Percentiles rank a stretch among this genome's conserved stretches.
phyloP scores from a whole-genome alignment of 129 eudicot genomes.

The Flaveria linearis region DNA sequence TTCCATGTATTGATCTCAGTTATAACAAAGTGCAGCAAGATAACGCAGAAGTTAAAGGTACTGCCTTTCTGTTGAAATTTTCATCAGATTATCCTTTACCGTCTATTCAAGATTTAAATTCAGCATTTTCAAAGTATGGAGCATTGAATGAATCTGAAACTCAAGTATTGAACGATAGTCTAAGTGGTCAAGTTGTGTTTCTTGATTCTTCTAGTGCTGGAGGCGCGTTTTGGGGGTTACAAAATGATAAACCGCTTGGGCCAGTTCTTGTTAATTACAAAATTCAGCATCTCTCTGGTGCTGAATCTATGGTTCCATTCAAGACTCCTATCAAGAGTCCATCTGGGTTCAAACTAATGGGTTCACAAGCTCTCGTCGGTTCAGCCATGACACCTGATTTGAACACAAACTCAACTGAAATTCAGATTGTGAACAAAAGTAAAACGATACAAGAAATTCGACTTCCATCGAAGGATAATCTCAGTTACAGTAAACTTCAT shows the following conservation, averaged over 20 bases:
- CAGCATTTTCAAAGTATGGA: conserved; percentile 52
- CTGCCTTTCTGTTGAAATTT: conserved; percentile 53
- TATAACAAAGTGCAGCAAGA: conserved; percentile 35
- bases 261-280: conserved; percentile 52
- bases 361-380: conserved; percentile 14
- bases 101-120: conserved; percentile 41
- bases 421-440: conserved; percentile 28
- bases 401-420: conserved; percentile 47
- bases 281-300: conserved; percentile 38
- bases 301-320: conserved; percentile 20
- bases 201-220: conserved; percentile 46
- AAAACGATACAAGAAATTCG: conserved; percentile 40
- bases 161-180: conserved; percentile 27
- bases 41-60: conserved; percentile 42
- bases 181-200: conserved; percentile 53
- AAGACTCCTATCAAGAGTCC: conserved; percentile 35
- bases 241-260: conserved; percentile 60
- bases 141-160: conserved; percentile 54
- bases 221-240: conserved; percentile 57
- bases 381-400: conserved; percentile 45
- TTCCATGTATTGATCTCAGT: conserved; percentile 38
- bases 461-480: not conserved
- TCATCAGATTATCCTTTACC: conserved; percentile 51
- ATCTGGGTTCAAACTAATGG: conserved; percentile 26
- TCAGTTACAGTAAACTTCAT: conserved; percentile 17